These are phyloP conservation scores for Boletus fagicola DNA, from an alignment of 768 basidiomycete species.

Conservation along the genomic window DNA sequence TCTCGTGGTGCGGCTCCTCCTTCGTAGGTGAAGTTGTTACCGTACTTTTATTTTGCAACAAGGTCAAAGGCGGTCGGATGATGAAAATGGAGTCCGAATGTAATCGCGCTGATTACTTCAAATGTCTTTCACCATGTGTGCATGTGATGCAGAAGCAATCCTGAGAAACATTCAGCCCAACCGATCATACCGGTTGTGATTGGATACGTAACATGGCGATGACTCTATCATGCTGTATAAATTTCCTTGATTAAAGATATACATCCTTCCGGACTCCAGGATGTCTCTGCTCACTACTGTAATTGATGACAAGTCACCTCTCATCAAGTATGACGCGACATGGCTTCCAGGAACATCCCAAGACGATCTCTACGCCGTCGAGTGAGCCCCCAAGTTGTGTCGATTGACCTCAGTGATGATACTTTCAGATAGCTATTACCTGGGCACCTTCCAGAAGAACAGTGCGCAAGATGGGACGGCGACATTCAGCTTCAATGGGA, in stretches of 20 bases:
- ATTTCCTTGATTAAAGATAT: too few relatives aligned
- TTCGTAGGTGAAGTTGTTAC: constrained; percentile 9
- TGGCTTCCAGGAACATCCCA: constrained; percentile 25
- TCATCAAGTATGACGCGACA: constrained; percentile 26
- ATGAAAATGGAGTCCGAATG: background rate
- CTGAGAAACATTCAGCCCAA: background rate
- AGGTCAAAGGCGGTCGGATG: background rate
- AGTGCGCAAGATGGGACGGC: constrained; percentile 32
- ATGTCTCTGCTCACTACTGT: constrained; percentile 27
- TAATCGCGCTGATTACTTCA: background rate
- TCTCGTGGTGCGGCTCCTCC: constrained; percentile 18
- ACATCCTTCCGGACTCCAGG: background rate
- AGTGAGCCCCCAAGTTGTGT: constrained; percentile 10
- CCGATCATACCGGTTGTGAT: background rate
- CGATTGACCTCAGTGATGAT: background rate
- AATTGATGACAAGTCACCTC: constrained; percentile 32
- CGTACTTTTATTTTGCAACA: background rate
- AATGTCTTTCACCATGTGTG: background rate
- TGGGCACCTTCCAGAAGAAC: constrained; percentile 41
- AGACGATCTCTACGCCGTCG: constrained; percentile 13
- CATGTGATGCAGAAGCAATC: background rate
- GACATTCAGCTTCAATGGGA: constrained; percentile 49
- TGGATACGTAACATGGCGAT: too few relatives aligned
- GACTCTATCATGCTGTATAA: too few relatives aligned
- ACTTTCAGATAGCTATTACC: constrained; percentile 31